Conservation (phyloP, 2,329 filamentous ascomycete species). For the Pseudovirgaria hyperparasitica region DNA sequence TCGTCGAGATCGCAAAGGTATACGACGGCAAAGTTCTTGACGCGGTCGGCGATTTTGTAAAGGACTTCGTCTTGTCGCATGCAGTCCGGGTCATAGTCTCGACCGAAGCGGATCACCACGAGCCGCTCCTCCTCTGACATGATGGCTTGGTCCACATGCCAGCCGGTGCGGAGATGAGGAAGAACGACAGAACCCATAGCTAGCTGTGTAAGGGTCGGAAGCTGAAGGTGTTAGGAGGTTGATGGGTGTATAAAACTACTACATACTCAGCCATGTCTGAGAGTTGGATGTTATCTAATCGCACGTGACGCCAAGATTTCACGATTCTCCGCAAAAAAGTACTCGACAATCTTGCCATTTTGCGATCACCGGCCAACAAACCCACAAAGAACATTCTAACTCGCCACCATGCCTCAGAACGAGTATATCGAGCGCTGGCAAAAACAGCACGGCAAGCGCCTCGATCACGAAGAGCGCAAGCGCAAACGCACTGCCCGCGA, state of each 20-base stretch:
- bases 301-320: too few species aligned
- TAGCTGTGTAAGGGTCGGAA: too few species aligned
- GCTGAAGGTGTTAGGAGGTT: too few species aligned
- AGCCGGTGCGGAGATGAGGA: slow-evolving; percentile 80
- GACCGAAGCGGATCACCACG: slow-evolving; percentile 85
- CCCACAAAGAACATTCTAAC: slow-evolving; percentile 1
- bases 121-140: slow-evolving; percentile 74
- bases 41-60: slow-evolving; percentile 82
- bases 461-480: slow-evolving; percentile 77
- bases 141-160: slow-evolving; percentile 98
- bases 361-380: neutral
- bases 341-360: neutral
- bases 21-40: slow-evolving; percentile 87
- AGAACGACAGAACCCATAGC: slow-evolving; percentile 86
- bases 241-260: too few species aligned
- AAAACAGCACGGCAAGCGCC: slow-evolving; percentile 43
- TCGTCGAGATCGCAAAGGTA: slow-evolving; percentile 77
- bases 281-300: too few species aligned
- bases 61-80: slow-evolving; percentile 86
- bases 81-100: slow-evolving; percentile 71
- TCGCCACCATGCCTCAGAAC: slow-evolving; percentile 57
- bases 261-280: too few species aligned
- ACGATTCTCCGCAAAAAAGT: slow-evolving; percentile 1
- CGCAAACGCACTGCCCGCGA: slow-evolving; percentile 84
- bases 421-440: slow-evolving; percentile 65